Percentiles rank a stretch among this genome's conserved stretches.
Conservation (phyloP, 257 asterid species). For the Paraleonurus japonicus region DNA sequence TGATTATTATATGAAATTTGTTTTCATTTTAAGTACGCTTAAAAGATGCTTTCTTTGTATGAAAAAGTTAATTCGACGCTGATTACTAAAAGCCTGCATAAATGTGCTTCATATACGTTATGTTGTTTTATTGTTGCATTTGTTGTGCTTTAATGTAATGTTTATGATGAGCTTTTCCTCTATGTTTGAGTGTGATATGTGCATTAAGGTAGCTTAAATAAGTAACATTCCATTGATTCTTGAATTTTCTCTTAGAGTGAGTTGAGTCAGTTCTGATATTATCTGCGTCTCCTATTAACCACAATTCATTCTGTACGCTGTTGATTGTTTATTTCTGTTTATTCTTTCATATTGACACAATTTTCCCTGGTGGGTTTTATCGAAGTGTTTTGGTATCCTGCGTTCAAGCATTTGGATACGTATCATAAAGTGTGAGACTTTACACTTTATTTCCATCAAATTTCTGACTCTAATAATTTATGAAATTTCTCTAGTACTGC, state of each 20-base stretch:
- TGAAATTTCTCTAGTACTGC: slow-evolving; percentile 16
- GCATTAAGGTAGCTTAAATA: not conserved
- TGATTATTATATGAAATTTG: not conserved
- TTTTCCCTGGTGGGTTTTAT: not conserved
- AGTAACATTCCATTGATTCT: not conserved
- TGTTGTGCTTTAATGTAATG: not conserved
- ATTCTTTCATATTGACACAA: not conserved
- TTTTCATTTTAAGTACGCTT: not conserved
- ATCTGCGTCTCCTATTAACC: not conserved
- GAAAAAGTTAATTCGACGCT: not conserved
- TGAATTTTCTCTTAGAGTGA: not conserved
- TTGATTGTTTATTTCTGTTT: not conserved
- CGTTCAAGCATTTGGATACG: not conserved
- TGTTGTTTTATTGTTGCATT: not conserved
- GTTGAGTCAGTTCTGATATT: not conserved
- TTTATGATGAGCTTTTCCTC: slow-evolving; percentile 6
- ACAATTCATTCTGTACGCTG: not conserved
- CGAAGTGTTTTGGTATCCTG: not conserved
- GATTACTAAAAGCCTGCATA: not conserved
- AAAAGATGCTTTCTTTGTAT: not conserved
- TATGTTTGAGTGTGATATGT: not conserved
- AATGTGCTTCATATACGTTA: not conserved
- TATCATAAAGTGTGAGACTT: not conserved
- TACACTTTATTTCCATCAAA: not conserved
- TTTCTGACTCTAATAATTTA: not conserved